phyloP scores from a whole-genome alignment of 495 filamentous ascomycete species.

The Aspergillus homomorphus region DNA sequence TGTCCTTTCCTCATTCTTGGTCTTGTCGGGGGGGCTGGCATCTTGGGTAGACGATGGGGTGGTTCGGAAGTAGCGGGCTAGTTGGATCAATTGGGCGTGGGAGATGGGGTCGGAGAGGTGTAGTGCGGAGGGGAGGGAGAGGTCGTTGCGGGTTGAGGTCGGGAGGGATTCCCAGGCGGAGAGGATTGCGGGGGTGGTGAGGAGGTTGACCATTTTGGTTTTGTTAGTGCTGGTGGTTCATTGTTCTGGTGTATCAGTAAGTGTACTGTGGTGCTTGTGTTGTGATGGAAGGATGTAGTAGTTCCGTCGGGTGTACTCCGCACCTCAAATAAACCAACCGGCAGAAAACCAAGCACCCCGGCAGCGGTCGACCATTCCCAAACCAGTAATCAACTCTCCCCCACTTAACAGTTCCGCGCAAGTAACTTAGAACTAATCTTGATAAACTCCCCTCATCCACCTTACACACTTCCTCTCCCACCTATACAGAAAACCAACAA shows the following conservation, averaged over 20 bases:
- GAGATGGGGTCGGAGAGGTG: slow-evolving; percentile 68
- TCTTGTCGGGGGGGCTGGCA: background rate
- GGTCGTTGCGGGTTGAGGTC: slow-evolving; percentile 24
- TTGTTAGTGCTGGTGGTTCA: background rate
- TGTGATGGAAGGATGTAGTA: background rate
- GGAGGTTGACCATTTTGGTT: slow-evolving; percentile 69
- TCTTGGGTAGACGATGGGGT: slow-evolving; percentile 15
- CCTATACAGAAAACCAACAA: background rate
- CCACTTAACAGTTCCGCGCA: too few relatives aligned
- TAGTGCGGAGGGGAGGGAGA: slow-evolving; percentile 37
- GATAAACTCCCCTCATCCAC: slow-evolving; percentile 6
- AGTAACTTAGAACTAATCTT: too few relatives aligned
- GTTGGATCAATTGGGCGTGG: slow-evolving; percentile 69
- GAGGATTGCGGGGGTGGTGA: slow-evolving; percentile 67
- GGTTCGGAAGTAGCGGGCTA: slow-evolving; percentile 55
- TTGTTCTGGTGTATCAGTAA: background rate
- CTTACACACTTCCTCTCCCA: slow-evolving; percentile 1
- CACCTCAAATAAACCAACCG: background rate
- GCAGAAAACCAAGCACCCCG: slow-evolving; percentile 8
- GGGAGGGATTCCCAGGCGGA: slow-evolving; percentile 54
- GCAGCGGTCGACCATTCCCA: slow-evolving; percentile 21
- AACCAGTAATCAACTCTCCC: slow-evolving; percentile 26
- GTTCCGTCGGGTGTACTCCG: background rate
- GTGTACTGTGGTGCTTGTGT: background rate
- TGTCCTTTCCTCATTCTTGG: slow-evolving; percentile 24